phyloP scores from a whole-genome alignment of 345 rosid species.

The Cardamine resedifolia region DNA sequence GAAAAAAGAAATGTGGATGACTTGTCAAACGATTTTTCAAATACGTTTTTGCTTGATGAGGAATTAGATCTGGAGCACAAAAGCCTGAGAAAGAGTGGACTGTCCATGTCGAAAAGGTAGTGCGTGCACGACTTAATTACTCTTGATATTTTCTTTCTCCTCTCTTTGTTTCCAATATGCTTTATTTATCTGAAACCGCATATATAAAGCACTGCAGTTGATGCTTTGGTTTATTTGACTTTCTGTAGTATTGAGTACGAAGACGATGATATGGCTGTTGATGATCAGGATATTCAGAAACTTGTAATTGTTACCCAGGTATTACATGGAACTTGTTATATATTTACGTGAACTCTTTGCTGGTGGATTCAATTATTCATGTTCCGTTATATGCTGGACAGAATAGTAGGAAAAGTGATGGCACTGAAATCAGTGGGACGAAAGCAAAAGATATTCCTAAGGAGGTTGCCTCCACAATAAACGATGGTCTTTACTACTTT shows the following conservation, averaged over 20 bases:
- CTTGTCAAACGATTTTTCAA: conserved; percentile 65
- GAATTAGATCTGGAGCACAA: conserved; percentile 88
- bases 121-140: background rate
- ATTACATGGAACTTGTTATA: conserved; percentile 14
- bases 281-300: conserved; percentile 86
- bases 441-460: conserved; percentile 58
- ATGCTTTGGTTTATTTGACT: conserved; percentile 19
- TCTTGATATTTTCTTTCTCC: conserved; percentile 18
- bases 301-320: conserved; percentile 98
- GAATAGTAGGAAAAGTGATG: conserved; percentile 65
- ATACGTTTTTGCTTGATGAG: conserved; percentile 91
- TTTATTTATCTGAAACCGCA: conserved; percentile 5
- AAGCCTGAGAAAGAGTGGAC: conserved; percentile 46
- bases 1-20: conserved; percentile 44
- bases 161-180: background rate
- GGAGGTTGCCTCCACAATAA: conserved; percentile 82
- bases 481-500: conserved; percentile 89
- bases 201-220: conserved; percentile 12
- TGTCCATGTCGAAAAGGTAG: conserved; percentile 59
- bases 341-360: background rate
- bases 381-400: conserved; percentile 45
- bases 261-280: conserved; percentile 67
- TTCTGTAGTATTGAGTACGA: conserved; percentile 71
- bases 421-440: conserved; percentile 43
- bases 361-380: conserved; percentile 23